Evolutionary conservation across 805 yeast genomes (phyloP), one percentile per base, ranked within the genome.

Genomic region (Zygosaccharomyces lentus): DNA sequence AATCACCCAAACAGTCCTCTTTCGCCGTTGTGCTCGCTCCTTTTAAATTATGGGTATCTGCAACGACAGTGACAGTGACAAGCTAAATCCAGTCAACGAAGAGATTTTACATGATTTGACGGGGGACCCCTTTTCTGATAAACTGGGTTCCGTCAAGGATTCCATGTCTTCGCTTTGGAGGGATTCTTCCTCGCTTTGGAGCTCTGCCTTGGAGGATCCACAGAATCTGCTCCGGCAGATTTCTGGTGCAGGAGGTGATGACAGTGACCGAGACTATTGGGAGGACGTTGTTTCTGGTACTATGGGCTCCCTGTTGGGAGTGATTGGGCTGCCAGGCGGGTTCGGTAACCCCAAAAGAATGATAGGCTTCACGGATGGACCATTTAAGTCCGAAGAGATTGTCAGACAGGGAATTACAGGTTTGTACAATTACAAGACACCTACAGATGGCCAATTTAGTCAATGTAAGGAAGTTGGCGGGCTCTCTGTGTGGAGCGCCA

Each of bases 401-500:
- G 45, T 50, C 30, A 46, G 48, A 25, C 60, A 56, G 44, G 58
- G 57, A 6, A 43, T 56, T 4, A 57, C 63, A 37, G 83, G 82
- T 0, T 59, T 72, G 37, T 74, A 74, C 61, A 75, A 81, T 7
- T 75, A 70, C 52, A 80, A 80, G 17, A 70, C 73, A 6, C 95
- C 95, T 2, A 69, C 81, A 0, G 69, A 75, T 2, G 63, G 73
- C 41, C 75, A 78, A 50, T 87, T 81, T 62, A 71, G 76, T 43
- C 72, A 76, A 37, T 91, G 98, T 65, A 55, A 75, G 50, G 76
- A 76, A 16, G 67, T 74, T 29, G 68, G 79, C 7, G 98, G 99
- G 2, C 67, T 75, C 6, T 77, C 87, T 0, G 81, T 80, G 9
- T 91, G 97, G 96, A 95, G 88, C 60, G 67, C 77, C 30, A 72